Evolutionary conservation across 1,284 basidiomycete species (phyloP).

Genomic region (Ceratobasidium sp.): DNA sequence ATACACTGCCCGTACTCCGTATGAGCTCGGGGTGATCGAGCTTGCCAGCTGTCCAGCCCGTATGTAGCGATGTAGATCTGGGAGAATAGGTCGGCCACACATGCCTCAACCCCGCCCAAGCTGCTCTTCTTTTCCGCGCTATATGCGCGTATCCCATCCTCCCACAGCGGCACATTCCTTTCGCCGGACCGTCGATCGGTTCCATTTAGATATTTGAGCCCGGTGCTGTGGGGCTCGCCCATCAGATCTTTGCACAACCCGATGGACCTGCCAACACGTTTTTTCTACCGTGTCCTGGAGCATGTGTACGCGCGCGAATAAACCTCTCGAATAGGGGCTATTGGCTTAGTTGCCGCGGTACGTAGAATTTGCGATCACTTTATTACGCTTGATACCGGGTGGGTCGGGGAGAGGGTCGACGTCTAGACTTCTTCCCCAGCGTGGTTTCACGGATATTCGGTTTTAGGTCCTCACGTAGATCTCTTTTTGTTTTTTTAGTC

Average conservation of each 20-base stretch:
- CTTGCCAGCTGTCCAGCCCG: neutral
- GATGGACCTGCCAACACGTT: slow-evolving; percentile 33
- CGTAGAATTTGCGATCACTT: slow-evolving; percentile 14
- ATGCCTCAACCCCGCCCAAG: neutral
- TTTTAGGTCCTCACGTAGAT: neutral
- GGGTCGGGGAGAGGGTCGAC: neutral
- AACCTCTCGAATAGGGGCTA: slow-evolving; percentile 5
- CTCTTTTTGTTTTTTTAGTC: neutral
- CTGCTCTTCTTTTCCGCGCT: neutral
- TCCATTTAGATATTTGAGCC: slow-evolving; percentile 16
- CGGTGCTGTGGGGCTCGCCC: neutral
- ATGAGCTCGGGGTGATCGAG: neutral
- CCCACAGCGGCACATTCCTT: slow-evolving; percentile 9
- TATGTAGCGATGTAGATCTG: slow-evolving; percentile 24
- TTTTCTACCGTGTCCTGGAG: too few relatives aligned
- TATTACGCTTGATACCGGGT: neutral
- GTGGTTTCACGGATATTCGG: slow-evolving; percentile 10
- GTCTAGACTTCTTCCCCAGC: neutral
- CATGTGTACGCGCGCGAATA: neutral
- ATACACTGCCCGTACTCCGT: neutral
- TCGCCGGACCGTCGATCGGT: slow-evolving; percentile 6
- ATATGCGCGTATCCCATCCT: slow-evolving; percentile 21
- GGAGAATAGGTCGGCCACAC: neutral
- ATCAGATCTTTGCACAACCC: slow-evolving; percentile 6
- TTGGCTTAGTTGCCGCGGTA: neutral